Evolutionary conservation across 1,284 basidiomycete genomes (phyloP).

Genomic region (Amylostereum areolatum): DNA sequence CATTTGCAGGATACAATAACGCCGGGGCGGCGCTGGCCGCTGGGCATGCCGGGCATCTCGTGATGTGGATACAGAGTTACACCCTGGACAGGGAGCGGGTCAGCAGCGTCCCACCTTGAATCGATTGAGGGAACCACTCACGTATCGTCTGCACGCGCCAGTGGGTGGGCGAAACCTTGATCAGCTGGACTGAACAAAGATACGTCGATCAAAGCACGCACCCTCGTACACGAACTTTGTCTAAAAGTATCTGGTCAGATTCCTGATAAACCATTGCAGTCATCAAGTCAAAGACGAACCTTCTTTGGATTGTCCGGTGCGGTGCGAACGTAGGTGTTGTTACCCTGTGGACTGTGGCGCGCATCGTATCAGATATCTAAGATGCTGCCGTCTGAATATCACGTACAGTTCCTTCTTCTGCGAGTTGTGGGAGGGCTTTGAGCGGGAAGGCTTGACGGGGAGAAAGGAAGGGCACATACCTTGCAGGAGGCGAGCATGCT

Average conservation of each 20-base stretch:
- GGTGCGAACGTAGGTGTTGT: constrained; percentile 70
- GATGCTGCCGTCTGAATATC: not conserved
- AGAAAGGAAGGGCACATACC: constrained; percentile 32
- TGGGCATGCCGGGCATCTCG: no score
- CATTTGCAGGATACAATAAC: no score
- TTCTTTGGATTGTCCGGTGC: constrained; percentile 89
- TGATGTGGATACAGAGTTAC: no score
- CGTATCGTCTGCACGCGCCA: constrained; percentile 31
- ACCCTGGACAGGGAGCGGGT: no score
- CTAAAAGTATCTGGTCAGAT: constrained; percentile 22
- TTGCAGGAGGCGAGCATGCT: constrained; percentile 87
- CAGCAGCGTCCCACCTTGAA: no score
- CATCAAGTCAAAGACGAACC: constrained; percentile 31
- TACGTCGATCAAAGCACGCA: constrained; percentile 22
- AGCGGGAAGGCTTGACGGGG: not conserved
- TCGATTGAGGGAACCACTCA: constrained; percentile 19
- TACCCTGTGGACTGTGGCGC: constrained; percentile 58
- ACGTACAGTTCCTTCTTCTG: constrained; percentile 71
- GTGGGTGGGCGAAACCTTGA: not conserved
- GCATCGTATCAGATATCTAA: constrained; percentile 1
- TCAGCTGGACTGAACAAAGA: not conserved
- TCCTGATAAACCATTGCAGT: no score
- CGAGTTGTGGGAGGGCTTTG: constrained; percentile 4
- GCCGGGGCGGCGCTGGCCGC: no score
- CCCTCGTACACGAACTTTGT: constrained; percentile 77